These are phyloP conservation scores for Cymbopogon citratus DNA, from an alignment of 176 grass and related monocot species.

Conservation along the genomic window DNA sequence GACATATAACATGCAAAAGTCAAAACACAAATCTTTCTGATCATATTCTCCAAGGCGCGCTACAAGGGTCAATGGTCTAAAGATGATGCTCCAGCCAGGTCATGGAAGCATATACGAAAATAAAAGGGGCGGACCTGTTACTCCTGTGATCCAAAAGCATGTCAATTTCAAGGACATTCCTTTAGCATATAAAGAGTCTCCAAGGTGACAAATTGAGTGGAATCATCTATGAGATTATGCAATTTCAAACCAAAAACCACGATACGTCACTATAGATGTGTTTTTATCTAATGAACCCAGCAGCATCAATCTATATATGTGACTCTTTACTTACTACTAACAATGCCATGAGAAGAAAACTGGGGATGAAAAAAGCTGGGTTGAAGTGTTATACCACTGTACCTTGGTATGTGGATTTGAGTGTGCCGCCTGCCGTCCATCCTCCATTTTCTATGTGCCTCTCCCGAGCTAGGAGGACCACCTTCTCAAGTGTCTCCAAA, in stretches of 20 bases:
- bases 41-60: constrained; percentile 19
- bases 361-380: background rate
- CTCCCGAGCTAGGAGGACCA: constrained; percentile 10
- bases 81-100: constrained; percentile 18
- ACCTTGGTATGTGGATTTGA: background rate
- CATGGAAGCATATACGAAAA: background rate
- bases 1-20: constrained; percentile 14
- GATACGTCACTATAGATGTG: background rate
- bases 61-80: constrained; percentile 22
- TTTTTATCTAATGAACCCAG: background rate
- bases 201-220: background rate
- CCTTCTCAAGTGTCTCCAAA: constrained; percentile 36
- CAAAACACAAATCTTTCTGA: constrained; percentile 16
- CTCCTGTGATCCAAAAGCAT: background rate
- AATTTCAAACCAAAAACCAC: background rate
- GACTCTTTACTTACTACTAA: background rate
- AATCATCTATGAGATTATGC: background rate
- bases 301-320: background rate
- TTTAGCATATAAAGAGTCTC: background rate
- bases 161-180: background rate
- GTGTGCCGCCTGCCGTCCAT: background rate
- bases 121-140: background rate
- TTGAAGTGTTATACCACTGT: background rate
- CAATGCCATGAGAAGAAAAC: background rate
- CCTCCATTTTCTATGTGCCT: background rate